Conservation (phyloP, 2,329 filamentous ascomycete genomes). For the Penicillium sp. region DNA sequence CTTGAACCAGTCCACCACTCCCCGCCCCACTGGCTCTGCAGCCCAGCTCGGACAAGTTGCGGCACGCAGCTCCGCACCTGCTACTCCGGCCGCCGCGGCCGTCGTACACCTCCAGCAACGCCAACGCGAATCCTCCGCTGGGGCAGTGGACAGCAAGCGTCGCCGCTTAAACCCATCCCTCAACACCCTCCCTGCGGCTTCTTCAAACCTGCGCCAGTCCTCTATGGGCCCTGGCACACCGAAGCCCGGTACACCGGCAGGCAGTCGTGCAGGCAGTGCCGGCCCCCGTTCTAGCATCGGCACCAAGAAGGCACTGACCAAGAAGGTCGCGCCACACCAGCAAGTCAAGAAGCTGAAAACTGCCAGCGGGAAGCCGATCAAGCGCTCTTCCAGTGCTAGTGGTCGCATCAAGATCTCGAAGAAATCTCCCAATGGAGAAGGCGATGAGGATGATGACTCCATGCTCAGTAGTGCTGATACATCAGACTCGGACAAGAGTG, state of each 20-base stretch:
- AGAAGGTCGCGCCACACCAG: conserved; percentile 50
- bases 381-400: conserved; percentile 37
- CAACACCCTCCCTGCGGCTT: conserved; percentile 46
- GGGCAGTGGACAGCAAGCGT: conserved; percentile 50
- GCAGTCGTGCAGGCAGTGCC: conserved; percentile 51
- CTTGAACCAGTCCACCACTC: conserved; percentile 34
- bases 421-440: conserved; percentile 35
- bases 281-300: conserved; percentile 42
- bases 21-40: conserved; percentile 28
- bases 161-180: conserved; percentile 49
- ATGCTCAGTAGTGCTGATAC: conserved; percentile 45
- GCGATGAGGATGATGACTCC: conserved; percentile 45
- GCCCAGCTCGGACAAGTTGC: conserved; percentile 33
- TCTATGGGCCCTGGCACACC: conserved; percentile 57
- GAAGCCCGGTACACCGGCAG: conserved; percentile 47
- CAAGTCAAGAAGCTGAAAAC: conserved; percentile 37
- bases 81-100: conserved; percentile 35
- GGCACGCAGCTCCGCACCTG: conserved; percentile 39
- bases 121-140: conserved; percentile 48
- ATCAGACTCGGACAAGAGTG: conserved; percentile 40
- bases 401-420: conserved; percentile 34
- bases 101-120: conserved; percentile 37
- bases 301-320: conserved; percentile 42
- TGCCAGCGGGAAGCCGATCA: conserved; percentile 32
- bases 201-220: conserved; percentile 51